Base-by-base conservation (phyloP, 202 grass and related monocot species). In the Dendrocalamus latiflorus region DNA sequence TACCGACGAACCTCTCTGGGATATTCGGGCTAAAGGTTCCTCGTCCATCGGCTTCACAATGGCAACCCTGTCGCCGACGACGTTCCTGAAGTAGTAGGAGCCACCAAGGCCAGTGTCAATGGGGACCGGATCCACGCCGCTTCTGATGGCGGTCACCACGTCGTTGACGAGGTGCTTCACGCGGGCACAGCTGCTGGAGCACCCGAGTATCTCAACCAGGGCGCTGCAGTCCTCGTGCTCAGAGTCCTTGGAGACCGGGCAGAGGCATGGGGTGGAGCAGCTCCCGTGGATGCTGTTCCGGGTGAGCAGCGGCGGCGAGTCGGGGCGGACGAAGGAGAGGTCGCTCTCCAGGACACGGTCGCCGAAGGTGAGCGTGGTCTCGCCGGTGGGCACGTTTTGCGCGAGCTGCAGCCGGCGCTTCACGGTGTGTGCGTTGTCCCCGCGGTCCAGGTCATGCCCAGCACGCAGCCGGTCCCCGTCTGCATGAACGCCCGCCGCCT, bases 11-110 rank as follows among this genome's bases (percentile, higher is more conserved):
- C 17, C 94, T 91, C 68, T 94, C 92, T 2, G 94, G 94, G 50
- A 92, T 97, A 63, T 97, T 97, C 0, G 94, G 94, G 5, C 94
- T 48, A 94, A 97, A 1, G 94, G 94, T 21, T 97, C 94, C 72
- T 97, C 94, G 59, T 97, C 94, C 0, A 87, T 97, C 0, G 94
- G 94, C 72, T 97, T 97, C 42, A 97, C 91, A 33, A 97, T 97
- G 48, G 91, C 94, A 20, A 97, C 83, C 65, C 76, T 94, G 39
- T 97, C 87, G 21, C 94, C 94, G 0, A 22, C 49, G 10, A 59
- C 77, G 33, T 91, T 84, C 77, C 87, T 90, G 72, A 97, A 94
- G 66, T 94, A 97, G 73, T 97, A 97, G 1, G 91, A 93, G 17
- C 94, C 94, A 60, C 94, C 94, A 38, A 97, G 91, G 63, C 94